A percentile compares a stretch with the other conserved stretches of the same genome.
Conservation (phyloP, 2,329 filamentous ascomycete genomes). For the Exophiala aquamarina region DNA sequence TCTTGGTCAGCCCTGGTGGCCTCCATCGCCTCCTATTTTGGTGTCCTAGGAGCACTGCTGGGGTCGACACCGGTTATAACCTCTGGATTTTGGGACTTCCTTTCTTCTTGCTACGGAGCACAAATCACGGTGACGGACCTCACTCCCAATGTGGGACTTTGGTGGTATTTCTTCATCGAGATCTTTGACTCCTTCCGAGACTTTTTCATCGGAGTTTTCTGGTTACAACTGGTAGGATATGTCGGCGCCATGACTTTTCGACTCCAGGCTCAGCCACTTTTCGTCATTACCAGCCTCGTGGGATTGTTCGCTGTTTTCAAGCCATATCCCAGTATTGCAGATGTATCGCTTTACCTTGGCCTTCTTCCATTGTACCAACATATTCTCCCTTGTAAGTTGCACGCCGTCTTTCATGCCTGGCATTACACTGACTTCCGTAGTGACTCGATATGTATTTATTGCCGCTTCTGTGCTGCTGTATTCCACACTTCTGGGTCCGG, state of each 20-base stretch:
- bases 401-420: not conserved
- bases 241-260: constrained; percentile 82
- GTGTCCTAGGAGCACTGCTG: constrained; percentile 18
- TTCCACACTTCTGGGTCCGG: constrained; percentile 82
- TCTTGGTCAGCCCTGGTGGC: constrained; percentile 12
- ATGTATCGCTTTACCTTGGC: constrained; percentile 81
- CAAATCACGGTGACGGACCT: constrained; percentile 88
- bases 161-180: constrained; percentile 99
- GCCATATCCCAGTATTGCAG: constrained; percentile 90
- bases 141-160: constrained; percentile 90
- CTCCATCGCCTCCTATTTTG: constrained; percentile 30
- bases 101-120: constrained; percentile 86
- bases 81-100: constrained; percentile 79
- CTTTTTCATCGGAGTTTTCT: constrained; percentile 97
- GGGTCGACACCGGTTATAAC: constrained; percentile 53
- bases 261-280: constrained; percentile 80
- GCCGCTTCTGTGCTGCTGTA: constrained; percentile 81
- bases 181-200: constrained; percentile 98
- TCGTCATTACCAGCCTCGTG: constrained; percentile 77
- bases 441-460: constrained; percentile 93
- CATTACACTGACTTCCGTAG: constrained; percentile 42
- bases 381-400: constrained; percentile 71
- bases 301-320: constrained; percentile 95
- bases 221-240: constrained; percentile 90
- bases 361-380: constrained; percentile 86